Base-by-base conservation (phyloP, 441 rosid genomes). In the Populus hybrid region DNA sequence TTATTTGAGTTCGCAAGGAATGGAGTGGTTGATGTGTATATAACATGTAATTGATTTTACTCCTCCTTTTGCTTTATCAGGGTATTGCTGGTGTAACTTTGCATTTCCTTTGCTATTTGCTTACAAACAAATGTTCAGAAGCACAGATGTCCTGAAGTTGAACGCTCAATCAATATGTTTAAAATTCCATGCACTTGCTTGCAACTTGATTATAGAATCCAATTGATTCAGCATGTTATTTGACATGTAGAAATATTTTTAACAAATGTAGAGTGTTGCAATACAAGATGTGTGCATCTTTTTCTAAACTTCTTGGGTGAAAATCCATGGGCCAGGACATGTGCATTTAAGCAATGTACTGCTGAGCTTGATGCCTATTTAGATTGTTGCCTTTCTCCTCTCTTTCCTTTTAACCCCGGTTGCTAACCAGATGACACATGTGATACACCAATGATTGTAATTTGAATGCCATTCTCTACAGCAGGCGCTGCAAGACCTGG, bases 401-500 rank as follows among this genome's bases (percentile, higher is more conserved):
- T 3, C 64, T 28, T 30, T 12, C n/a, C 24, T 18, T 9, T 38
- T 9, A 10, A 61, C 7, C 65, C 12, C 20, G 18, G 26, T 72
- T 32, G 35, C 35, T 30, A 36, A 28, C 34, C 18, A 9, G 10
- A 7, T 53, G 9, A 9, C 42, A 16, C 69, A 3, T 21, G 67
- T 76, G 66, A 67, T 67, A 61, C 53, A 38, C 36, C 70, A 64
- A 73, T 28, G 57, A 65, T 36, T 77, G 16, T 23, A 21, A 35
- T 68, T 34, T 72, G 30, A 36, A 75, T 64, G 26, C 26, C 50
- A 24, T 81, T 77, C 63, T 79, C 72, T 80, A 70, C 84, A 84
- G 93, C 94, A 83, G 90, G 92, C 71, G 90, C 88, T 72, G 92
- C 97, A 36, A 88, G 97, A 83, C 97, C 97, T 16, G 97, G 97